A percentile compares a stretch with the other conserved stretches of the same genome.
Conservation (phyloP, 805 yeast species). For the Schwanniomyces yamadae region DNA sequence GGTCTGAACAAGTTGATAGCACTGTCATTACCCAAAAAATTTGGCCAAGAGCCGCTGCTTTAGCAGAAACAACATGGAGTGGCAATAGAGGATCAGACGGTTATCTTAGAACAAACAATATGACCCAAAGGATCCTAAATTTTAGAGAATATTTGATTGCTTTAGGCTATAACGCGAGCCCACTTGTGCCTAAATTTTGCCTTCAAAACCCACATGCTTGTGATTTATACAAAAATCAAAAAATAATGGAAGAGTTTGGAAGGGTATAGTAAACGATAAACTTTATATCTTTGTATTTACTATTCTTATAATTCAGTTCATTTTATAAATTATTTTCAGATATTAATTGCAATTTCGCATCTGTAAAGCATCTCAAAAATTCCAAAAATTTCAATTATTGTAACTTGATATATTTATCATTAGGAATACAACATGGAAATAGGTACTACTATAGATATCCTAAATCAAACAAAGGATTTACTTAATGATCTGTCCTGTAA, state of each 20-base stretch:
- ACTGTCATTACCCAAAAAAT: constrained; percentile 26
- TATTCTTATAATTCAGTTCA: too few relatives aligned
- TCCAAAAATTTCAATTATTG: too few relatives aligned
- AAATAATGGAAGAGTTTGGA: constrained; percentile 7
- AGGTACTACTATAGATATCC: neutral
- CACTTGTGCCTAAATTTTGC: constrained; percentile 39
- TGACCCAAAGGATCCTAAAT: constrained; percentile 36
- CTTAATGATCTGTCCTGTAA: neutral
- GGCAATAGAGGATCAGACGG: constrained; percentile 36
- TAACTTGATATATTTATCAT: neutral
- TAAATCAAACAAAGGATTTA: neutral
- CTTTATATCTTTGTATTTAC: too few relatives aligned
- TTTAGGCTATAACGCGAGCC: constrained; percentile 30
- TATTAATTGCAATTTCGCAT: too few relatives aligned
- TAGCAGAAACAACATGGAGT: constrained; percentile 42
- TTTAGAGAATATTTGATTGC: constrained; percentile 40
- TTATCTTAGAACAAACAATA: constrained; percentile 21
- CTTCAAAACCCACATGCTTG: constrained; percentile 37
- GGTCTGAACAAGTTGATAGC: constrained; percentile 40
- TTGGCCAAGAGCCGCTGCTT: constrained; percentile 44
- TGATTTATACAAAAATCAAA: constrained; percentile 20
- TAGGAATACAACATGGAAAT: too few relatives aligned
- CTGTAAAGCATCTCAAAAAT: constrained; percentile 1
- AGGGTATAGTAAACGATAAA: too few relatives aligned
- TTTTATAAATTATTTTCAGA: too few relatives aligned